These are phyloP conservation scores for Carex cristatella DNA, from an alignment of 176 grass and related monocot species.

Conservation along the genomic window DNA sequence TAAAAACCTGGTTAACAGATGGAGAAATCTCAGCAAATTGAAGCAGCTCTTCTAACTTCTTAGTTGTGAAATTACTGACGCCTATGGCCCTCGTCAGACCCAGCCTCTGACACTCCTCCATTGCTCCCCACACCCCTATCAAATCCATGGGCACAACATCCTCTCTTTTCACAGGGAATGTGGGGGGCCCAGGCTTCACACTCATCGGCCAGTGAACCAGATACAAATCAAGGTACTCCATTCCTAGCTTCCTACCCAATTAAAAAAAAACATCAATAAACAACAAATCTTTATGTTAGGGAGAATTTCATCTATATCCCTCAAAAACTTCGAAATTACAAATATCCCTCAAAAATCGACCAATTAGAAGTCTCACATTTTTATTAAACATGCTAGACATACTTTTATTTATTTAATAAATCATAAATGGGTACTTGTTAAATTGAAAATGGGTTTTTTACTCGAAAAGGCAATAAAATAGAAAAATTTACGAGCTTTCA, in stretches of 20 bases:
- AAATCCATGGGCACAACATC: constrained; percentile 36
- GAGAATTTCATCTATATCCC: no score
- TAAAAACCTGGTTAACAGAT: constrained; percentile 43
- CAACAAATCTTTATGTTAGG: no score
- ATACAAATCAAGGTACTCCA: constrained; percentile 65
- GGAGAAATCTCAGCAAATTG: constrained; percentile 25
- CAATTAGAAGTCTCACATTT: no score
- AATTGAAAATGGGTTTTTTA: no score
- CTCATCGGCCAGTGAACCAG: constrained; percentile 57
- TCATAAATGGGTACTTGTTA: no score
- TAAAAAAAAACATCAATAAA: no score
- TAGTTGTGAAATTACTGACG: constrained; percentile 64
- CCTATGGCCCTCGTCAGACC: constrained; percentile 48
- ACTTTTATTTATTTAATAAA: no score
- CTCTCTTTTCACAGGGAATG: constrained; percentile 11
- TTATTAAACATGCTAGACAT: no score
- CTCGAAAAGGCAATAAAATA: no score
- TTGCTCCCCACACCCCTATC: constrained; percentile 43
- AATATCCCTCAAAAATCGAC: no score
- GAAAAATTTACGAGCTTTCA: no score
- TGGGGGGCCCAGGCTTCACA: not conserved
- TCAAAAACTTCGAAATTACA: no score
- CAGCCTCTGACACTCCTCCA: constrained; percentile 54
- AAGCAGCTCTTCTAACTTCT: constrained; percentile 33
- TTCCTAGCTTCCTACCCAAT: constrained; percentile 32